Base-by-base conservation (phyloP, 2,329 filamentous ascomycete genomes). In the Sporothrix phasma region DNA sequence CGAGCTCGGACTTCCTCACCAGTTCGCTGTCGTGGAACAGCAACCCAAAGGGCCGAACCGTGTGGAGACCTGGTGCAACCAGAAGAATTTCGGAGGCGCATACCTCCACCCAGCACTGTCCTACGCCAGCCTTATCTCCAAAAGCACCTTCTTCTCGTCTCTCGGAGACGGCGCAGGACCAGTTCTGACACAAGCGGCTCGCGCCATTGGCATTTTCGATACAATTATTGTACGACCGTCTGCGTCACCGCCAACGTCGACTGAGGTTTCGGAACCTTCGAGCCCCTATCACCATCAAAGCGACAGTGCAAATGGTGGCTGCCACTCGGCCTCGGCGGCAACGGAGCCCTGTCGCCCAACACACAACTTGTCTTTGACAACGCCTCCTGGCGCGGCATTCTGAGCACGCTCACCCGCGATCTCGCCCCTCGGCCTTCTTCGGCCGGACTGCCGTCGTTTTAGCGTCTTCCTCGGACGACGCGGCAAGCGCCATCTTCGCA, bases 1-100 rank as follows among this genome's bases (percentile, higher is more conserved):
- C 70, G 87, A 90, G 71, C 81, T 95, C 10, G 89, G 90, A n/a
- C 77, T 95, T n/a, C 90, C 90, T 11, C 90, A 95, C 70, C 85
- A 88, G 56, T 89, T 94, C 69, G 82, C 84, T 15, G 86, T 88
- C 43, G 85, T 93, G 8, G 89, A 93, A 73, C 81, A 88, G 62
- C 84, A 86, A 3, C 80, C 84, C 4, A 86, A 82, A 67, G 84
- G 83, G 1, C 82, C 84, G 60, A 81, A 81, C 3, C 85, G 84
- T 17, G 82, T 94, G 66, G 88, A 92, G 72, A 78, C 84, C 0
- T 87, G 90, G 74, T 85, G 90, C 69, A 83, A 85, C 64, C 87
- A 90, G 70, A 84, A 83, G 61, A 84, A 85, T 62, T 95, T 96
- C 74, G 90, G 91, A 47, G 91, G 90, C 45, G 89, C 90, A 39